These are phyloP conservation scores for Cyberlindnera misumaiensis DNA, from an alignment of 805 yeast species.

Conservation along the genomic window DNA sequence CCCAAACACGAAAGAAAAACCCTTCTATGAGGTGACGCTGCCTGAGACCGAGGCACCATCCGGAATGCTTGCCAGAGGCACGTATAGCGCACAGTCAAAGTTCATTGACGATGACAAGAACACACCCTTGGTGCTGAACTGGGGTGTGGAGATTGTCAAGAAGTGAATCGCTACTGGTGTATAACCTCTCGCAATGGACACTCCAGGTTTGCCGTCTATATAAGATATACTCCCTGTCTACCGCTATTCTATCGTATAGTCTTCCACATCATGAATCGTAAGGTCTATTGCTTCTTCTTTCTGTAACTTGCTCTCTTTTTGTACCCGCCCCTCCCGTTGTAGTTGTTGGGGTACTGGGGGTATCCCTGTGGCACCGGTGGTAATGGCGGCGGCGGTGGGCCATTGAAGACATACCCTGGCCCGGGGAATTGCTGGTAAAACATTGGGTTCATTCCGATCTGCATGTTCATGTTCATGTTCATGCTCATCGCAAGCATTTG, in stretches of 20 bases:
- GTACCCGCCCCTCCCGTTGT: slow-evolving; percentile 5
- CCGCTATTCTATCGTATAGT: too few relatives aligned
- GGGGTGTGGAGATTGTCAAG: slow-evolving; percentile 82
- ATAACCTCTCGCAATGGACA: too few relatives aligned
- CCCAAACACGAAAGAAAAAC: slow-evolving; percentile 77
- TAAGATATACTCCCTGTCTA: too few relatives aligned
- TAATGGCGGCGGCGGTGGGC: not conserved
- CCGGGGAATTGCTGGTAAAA: not conserved
- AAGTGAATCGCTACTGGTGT: slow-evolving; percentile 26
- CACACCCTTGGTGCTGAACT: slow-evolving; percentile 66
- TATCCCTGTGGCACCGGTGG: slow-evolving; percentile 1
- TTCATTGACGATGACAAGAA: slow-evolving; percentile 83
- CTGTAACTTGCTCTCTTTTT: slow-evolving; percentile 6
- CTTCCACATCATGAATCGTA: too few relatives aligned
- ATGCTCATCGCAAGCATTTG: slow-evolving; percentile 1
- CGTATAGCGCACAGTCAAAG: slow-evolving; percentile 72
- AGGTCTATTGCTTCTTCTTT: slow-evolving; percentile 1
- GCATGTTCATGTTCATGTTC: slow-evolving; percentile 21
- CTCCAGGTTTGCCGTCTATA: too few relatives aligned
- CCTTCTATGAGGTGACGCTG: slow-evolving; percentile 58
- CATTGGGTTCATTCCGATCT: not conserved
- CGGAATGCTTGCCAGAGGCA: slow-evolving; percentile 84
- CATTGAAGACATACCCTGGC: too few relatives aligned
- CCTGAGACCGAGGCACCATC: slow-evolving; percentile 84
- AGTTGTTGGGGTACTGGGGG: not conserved